Evolutionary conservation across 2,329 filamentous ascomycete species (phyloP).

Genomic region (Alternaria panax): DNA sequence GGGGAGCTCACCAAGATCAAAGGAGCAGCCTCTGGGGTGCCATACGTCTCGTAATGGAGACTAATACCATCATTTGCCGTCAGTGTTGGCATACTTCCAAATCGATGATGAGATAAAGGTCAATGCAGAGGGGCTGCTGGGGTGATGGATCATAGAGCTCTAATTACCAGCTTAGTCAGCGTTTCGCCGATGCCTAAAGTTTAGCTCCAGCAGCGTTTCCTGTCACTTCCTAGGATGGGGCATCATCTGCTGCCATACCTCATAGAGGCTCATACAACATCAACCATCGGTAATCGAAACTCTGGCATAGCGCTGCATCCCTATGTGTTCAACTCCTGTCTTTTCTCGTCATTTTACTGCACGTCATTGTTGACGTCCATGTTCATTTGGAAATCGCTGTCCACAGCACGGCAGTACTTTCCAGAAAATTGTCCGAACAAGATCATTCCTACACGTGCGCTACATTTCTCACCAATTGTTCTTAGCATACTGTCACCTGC

Average conservation of each 20-base stretch:
- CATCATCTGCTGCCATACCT: not conserved
- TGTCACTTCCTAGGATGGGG: not conserved
- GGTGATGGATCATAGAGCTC: not conserved
- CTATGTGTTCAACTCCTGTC: not conserved
- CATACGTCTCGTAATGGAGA: conserved; percentile 23
- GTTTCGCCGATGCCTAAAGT: not conserved
- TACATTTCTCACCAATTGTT: not conserved
- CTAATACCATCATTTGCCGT: conserved; percentile 26
- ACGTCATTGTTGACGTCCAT: not conserved
- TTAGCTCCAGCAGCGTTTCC: not conserved
- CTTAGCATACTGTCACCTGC: not conserved
- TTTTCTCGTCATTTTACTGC: not conserved
- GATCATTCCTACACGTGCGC: not conserved
- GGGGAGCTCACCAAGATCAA: conserved; percentile 23
- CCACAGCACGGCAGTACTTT: not conserved
- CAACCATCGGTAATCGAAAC: not conserved
- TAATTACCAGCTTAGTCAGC: not conserved
- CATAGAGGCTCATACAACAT: not conserved
- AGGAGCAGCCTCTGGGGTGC: conserved; percentile 7
- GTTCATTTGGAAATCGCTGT: not conserved
- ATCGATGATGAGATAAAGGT: not conserved
- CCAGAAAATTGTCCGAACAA: not conserved
- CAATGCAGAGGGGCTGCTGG: not conserved
- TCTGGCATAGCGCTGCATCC: not conserved
- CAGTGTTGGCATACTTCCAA: conserved; percentile 19